Evolutionary conservation across 345 rosid genomes (phyloP).

Genomic region (Cardiospermum halicacabum): DNA sequence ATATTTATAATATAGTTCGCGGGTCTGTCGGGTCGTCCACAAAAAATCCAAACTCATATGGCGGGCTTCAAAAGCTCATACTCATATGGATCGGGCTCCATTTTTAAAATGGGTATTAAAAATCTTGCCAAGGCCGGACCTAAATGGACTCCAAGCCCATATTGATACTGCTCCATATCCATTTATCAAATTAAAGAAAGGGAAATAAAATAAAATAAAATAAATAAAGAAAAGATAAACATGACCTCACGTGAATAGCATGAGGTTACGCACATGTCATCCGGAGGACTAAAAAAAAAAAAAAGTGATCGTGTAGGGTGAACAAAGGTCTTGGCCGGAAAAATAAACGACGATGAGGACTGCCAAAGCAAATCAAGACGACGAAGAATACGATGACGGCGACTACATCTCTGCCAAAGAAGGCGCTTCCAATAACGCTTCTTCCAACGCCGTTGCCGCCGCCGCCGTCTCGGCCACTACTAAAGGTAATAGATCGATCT

Average conservation of each 20-base stretch:
- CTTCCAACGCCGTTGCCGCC: too few relatives aligned
- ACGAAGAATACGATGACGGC: conserved; percentile 78
- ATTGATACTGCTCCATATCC: too few relatives aligned
- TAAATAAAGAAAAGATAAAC: background rate
- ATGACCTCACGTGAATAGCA: conserved; percentile 26
- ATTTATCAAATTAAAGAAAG: too few relatives aligned
- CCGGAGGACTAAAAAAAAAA: background rate
- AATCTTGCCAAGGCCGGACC: too few relatives aligned
- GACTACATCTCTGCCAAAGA: conserved; percentile 60
- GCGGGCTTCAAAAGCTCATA: too few relatives aligned
- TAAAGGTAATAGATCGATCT: conserved; percentile 38
- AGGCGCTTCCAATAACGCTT: conserved; percentile 33
- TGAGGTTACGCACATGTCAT: conserved; percentile 21
- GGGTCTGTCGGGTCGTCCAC: too few relatives aligned
- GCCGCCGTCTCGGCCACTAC: conserved; percentile 16
- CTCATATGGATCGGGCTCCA: too few relatives aligned
- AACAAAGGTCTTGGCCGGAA: background rate
- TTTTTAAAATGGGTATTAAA: too few relatives aligned
- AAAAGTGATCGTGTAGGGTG: background rate
- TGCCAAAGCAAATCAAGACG: conserved; percentile 65
- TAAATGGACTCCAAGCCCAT: too few relatives aligned
- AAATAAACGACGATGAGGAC: conserved; percentile 45
- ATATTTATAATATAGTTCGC: too few relatives aligned
- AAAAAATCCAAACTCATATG: too few relatives aligned
- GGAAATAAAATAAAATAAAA: background rate